These are phyloP conservation scores for Lyophyllum shimeji DNA, from an alignment of 768 basidiomycete genomes.

Conservation along the genomic window DNA sequence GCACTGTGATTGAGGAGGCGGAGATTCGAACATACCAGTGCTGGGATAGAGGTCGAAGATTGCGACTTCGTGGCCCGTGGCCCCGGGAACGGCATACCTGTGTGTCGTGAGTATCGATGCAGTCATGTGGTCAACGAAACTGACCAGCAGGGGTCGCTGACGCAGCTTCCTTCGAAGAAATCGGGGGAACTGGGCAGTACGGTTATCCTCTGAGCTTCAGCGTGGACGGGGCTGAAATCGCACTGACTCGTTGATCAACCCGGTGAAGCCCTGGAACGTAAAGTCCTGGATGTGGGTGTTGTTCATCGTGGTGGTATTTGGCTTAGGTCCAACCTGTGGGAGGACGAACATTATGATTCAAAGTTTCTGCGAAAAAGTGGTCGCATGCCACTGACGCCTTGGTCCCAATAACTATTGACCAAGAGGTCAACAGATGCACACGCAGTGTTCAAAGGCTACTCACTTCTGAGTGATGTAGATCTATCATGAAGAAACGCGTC, in stretches of 20 bases:
- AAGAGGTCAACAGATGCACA: not conserved
- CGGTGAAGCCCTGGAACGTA: conserved; percentile 52
- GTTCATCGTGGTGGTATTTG: conserved; percentile 43
- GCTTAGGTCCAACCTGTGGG: conserved; percentile 35
- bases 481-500: conserved; percentile 23
- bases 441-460: conserved; percentile 8
- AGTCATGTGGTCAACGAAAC: too few relatives aligned
- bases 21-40: conserved; percentile 37
- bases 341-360: not conserved
- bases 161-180: conserved; percentile 58
- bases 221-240: not conserved
- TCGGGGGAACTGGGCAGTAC: conserved; percentile 28
- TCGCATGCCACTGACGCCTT: conserved; percentile 37
- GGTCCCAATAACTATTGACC: conserved; percentile 59
- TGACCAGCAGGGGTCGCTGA: conserved; percentile 60
- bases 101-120: not conserved
- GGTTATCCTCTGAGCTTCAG: not conserved
- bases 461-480: conserved; percentile 67
- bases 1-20: not conserved
- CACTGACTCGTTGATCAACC: conserved; percentile 48
- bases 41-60: conserved; percentile 59
- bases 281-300: conserved; percentile 60
- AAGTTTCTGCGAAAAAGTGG: conserved; percentile 12
- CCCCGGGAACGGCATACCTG: conserved; percentile 47
- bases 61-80: conserved; percentile 57